Percentiles rank a stretch among this genome's conserved stretches.
Conservation (phyloP, 1,284 basidiomycete species). For the Fomitiporia mediterranea region DNA sequence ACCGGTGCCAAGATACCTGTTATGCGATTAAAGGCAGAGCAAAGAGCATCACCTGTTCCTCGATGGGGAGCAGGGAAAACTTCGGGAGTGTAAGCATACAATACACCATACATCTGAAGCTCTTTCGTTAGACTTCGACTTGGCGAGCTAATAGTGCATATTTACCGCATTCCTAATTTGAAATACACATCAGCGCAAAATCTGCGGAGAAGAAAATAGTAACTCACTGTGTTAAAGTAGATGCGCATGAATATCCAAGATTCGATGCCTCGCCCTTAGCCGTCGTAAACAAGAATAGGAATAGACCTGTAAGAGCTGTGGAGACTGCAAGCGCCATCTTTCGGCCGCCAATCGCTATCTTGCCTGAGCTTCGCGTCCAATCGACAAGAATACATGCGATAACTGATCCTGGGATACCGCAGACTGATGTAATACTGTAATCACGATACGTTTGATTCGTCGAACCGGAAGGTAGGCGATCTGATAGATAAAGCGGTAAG, state of each 20-base stretch:
- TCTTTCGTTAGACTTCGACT: neutral
- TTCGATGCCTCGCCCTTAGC: constrained; percentile 42
- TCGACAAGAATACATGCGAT: constrained; percentile 54
- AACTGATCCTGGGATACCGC: constrained; percentile 56
- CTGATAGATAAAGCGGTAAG: constrained; percentile 47
- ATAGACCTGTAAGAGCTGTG: constrained; percentile 47
- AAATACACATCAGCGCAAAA: neutral
- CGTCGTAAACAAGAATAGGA: constrained; percentile 60
- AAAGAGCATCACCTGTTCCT: constrained; percentile 60
- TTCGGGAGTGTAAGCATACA: constrained; percentile 63
- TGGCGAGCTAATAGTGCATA: constrained; percentile 5
- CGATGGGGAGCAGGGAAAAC: constrained; percentile 61
- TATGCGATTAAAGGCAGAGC: constrained; percentile 49
- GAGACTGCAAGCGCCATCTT: constrained; percentile 49
- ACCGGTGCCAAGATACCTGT: constrained; percentile 52
- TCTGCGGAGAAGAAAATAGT: neutral
- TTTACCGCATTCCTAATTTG: constrained; percentile 32
- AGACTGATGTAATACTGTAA: constrained; percentile 44
- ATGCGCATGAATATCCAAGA: constrained; percentile 52
- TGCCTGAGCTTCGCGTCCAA: constrained; percentile 33
- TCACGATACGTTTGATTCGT: constrained; percentile 41
- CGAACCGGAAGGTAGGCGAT: constrained; percentile 32
- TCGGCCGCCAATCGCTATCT: constrained; percentile 40
- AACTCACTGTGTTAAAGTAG: constrained; percentile 44
- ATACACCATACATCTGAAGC: constrained; percentile 51